These are phyloP conservation scores for Periconia sp. DNA, from an alignment of 2,329 filamentous ascomycete genomes.

Conservation along the genomic window DNA sequence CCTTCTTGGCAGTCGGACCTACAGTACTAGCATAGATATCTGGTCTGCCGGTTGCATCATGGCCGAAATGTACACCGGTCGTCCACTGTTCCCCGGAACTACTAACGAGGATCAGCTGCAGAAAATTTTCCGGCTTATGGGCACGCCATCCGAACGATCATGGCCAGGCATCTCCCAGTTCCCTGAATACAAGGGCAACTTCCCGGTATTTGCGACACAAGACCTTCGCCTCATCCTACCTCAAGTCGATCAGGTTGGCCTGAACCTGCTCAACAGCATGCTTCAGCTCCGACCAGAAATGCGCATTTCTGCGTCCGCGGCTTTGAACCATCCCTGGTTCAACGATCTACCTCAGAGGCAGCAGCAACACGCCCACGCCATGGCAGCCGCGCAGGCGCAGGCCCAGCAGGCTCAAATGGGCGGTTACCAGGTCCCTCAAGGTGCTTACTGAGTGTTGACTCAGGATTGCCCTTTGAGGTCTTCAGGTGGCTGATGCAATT, in stretches of 20 bases:
- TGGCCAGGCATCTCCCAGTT: slow-evolving; percentile 96
- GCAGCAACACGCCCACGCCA: slow-evolving; percentile 42
- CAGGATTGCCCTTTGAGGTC: no score
- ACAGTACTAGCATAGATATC: slow-evolving; percentile 99
- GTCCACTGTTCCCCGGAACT: slow-evolving; percentile 93
- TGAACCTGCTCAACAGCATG: slow-evolving; percentile 89
- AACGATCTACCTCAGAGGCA: slow-evolving; percentile 67
- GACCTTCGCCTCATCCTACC: slow-evolving; percentile 86
- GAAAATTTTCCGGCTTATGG: slow-evolving; percentile 98
- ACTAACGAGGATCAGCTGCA: slow-evolving; percentile 98
- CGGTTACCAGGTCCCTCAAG: slow-evolving; percentile 45
- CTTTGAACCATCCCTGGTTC: slow-evolving; percentile 93
- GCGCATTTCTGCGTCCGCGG: slow-evolving; percentile 84
- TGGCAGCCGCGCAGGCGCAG: slow-evolving; percentile 42
- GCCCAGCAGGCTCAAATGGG: slow-evolving; percentile 47
- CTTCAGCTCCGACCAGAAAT: slow-evolving; percentile 91
- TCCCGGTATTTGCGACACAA: slow-evolving; percentile 93
- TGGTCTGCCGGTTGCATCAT: slow-evolving; percentile 99
- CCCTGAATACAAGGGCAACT: slow-evolving; percentile 96
- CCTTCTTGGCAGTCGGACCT: slow-evolving; percentile 88
- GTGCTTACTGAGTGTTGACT: slow-evolving; percentile 42
- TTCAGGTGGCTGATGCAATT: no score
- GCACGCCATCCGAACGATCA: slow-evolving; percentile 90
- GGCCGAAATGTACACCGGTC: slow-evolving; percentile 98
- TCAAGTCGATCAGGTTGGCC: slow-evolving; percentile 84